phyloP scores from a whole-genome alignment of 1,284 basidiomycete species.

The Irpex rosettiformis region DNA sequence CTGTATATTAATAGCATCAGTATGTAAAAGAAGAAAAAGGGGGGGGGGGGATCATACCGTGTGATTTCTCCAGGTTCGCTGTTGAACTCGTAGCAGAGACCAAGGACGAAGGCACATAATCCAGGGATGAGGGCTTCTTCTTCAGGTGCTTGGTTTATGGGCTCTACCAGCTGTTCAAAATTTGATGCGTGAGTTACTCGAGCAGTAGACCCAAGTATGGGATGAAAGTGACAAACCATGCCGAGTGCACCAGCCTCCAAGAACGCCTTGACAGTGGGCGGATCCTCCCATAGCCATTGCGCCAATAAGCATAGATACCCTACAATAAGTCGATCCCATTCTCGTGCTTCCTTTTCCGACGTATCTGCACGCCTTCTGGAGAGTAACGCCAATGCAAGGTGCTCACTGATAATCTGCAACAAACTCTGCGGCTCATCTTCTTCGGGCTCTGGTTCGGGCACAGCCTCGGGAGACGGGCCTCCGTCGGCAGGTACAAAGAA shows the following conservation, averaged over 20 bases:
- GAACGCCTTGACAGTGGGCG: conserved; percentile 84
- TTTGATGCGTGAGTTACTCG: not conserved
- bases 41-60: conserved; percentile 42
- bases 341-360: conserved; percentile 62
- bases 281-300: conserved; percentile 98
- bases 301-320: conserved; percentile 82
- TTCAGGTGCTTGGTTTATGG: conserved; percentile 88
- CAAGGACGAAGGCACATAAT: conserved; percentile 89
- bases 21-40: conserved; percentile 8
- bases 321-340: conserved; percentile 90
- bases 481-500: conserved; percentile 78
- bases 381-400: conserved; percentile 66
- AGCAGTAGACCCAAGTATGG: not conserved
- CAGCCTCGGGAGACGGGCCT: conserved; percentile 31
- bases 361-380: conserved; percentile 66
- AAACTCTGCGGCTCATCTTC: conserved; percentile 57
- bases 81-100: conserved; percentile 94
- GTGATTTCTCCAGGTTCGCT: conserved; percentile 91
- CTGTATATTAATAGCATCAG: conserved; percentile 36
- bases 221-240: conserved; percentile 58
- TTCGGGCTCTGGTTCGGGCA: conserved; percentile 23
- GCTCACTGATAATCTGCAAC: conserved; percentile 70
- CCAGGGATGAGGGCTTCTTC: conserved; percentile 87
- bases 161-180: conserved; percentile 76
- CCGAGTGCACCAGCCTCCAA: conserved; percentile 88